Base-by-base conservation (phyloP, 108 stramenopile species). In the Pseudonitzschia pungens region DNA sequence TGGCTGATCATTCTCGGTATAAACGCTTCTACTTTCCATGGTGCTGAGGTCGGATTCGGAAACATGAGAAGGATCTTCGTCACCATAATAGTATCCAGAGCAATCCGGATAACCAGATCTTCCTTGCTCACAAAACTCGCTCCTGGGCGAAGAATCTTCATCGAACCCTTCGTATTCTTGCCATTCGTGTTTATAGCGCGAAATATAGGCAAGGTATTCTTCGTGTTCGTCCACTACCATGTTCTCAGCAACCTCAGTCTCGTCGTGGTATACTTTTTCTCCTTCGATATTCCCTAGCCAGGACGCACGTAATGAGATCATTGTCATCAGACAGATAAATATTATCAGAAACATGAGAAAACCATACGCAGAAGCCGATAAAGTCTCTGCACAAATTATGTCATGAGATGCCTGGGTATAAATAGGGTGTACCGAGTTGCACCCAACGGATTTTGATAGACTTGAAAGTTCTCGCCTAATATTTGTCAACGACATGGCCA, bases 191-290 rank as follows among this genome's bases (percentile, higher is more conserved):
- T 87, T 83, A 55, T 83, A 87, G 43, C 65, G 69, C 10, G 83
- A 81, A 64, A 87, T 83, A 59, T 83, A 87, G 10, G 69, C 77
- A 3, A 87, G 70, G 59, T 87, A 87, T 55, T 87, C 86, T 48
- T 83, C 86, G 56, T 87, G 82, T 45, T 87, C 86, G 68, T 87
- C 80, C 16, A 86, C 57, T 14, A 86, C 60, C 86, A 87, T 87
- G 62, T 87, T 87, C 52, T 83, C 78, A 8, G 77, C 80, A 15
- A 79, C 77, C 62, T 87, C 86, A 26, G 68, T 63, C 65, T 87
- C 86, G 44, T 79, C 73, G 41, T 80, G 66, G 52, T 81, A 83
- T 1, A 83, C 77, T 36, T 83, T 81, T 31, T 83, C 79, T 48
- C 80, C 81, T n/a, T 32, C 65, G 26, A 72, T 67, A 18, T 69